A percentile compares a stretch with the other conserved stretches of the same genome.
These are phyloP conservation scores for Fusarium austroafricanum DNA, from an alignment of 2,329 filamentous ascomycete species.

Conservation along the genomic window DNA sequence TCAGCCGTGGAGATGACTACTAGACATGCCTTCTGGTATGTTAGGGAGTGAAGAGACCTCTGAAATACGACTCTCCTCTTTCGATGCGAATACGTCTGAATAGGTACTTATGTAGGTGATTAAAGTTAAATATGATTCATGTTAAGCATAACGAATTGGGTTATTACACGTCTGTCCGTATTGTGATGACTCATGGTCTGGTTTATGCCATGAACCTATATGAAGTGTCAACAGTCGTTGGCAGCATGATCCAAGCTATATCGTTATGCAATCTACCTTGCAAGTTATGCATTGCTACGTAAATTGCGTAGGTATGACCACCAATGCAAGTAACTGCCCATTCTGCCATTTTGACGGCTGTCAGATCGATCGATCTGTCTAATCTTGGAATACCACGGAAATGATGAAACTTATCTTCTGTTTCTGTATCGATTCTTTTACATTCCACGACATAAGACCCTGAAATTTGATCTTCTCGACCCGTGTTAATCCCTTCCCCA, in stretches of 20 bases:
- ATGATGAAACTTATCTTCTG: background rate
- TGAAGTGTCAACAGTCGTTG: background rate
- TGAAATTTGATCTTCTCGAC: slow-evolving; percentile 22
- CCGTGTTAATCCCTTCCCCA: slow-evolving; percentile 40
- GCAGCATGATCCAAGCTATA: background rate
- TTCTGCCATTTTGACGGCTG: slow-evolving; percentile 16
- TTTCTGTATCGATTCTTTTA: slow-evolving; percentile 28
- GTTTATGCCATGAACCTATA: background rate
- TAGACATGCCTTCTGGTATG: slow-evolving; percentile 53
- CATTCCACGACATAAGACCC: slow-evolving; percentile 34
- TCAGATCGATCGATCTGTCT: slow-evolving; percentile 38
- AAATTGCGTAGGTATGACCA: slow-evolving; percentile 4
- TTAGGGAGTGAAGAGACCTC: slow-evolving; percentile 39
- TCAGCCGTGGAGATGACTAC: slow-evolving; percentile 88
- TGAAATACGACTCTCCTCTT: slow-evolving; percentile 47
- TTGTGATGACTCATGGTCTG: background rate
- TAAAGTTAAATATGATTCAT: slow-evolving; percentile 11
- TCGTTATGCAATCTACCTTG: slow-evolving; percentile 1
- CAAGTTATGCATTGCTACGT: slow-evolving; percentile 23
- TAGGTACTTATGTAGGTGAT: background rate
- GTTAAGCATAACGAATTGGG: background rate
- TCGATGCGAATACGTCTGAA: slow-evolving; percentile 24
- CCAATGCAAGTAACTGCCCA: slow-evolving; percentile 28
- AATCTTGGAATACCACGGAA: background rate
- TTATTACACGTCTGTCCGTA: background rate